A percentile compares a stretch with the other conserved stretches of the same genome.
These are phyloP conservation scores for Kodamaea neixiangensis DNA, from an alignment of 805 yeast genomes.

Conservation along the genomic window DNA sequence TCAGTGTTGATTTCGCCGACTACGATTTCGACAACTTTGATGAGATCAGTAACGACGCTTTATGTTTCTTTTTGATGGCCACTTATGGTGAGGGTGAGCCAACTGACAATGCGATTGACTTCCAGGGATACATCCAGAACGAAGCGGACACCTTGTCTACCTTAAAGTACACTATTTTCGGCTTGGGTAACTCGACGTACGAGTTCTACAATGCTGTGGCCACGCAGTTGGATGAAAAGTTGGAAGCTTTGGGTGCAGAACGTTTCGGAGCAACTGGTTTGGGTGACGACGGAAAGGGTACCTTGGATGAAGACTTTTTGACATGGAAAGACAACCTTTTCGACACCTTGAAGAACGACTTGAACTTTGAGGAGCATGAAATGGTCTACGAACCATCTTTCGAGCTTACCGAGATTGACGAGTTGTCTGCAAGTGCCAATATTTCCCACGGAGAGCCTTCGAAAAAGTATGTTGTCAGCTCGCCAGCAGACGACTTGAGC, in stretches of 20 bases:
- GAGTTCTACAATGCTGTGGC: constrained; percentile 89
- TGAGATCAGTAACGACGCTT: constrained; percentile 57
- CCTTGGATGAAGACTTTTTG: constrained; percentile 92
- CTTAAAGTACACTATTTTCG: constrained; percentile 75
- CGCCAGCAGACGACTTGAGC: constrained; percentile 22
- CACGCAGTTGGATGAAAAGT: constrained; percentile 53
- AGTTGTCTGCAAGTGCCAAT: constrained; percentile 21
- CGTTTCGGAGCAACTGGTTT: constrained; percentile 76
- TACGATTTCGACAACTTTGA: constrained; percentile 80
- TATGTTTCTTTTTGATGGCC: constrained; percentile 72
- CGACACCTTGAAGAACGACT: constrained; percentile 60
- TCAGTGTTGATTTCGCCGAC: constrained; percentile 87
- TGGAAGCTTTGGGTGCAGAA: constrained; percentile 67
- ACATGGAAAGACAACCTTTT: constrained; percentile 86
- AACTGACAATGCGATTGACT: constrained; percentile 88
- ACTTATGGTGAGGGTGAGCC: constrained; percentile 99
- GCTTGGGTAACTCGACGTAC: constrained; percentile 92
- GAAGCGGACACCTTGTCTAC: constrained; percentile 55
- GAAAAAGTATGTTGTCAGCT: constrained; percentile 37
- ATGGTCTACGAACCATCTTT: constrained; percentile 73
- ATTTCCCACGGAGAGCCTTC: constrained; percentile 80
- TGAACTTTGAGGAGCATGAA: constrained; percentile 78
- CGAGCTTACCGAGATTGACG: constrained; percentile 40
- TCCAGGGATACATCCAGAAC: constrained; percentile 65
- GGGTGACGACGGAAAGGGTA: constrained; percentile 95